Percentiles rank a stretch among this genome's conserved stretches.
Conservation (phyloP, 169 alveolate genomes). For the Babesia sp. region DNA sequence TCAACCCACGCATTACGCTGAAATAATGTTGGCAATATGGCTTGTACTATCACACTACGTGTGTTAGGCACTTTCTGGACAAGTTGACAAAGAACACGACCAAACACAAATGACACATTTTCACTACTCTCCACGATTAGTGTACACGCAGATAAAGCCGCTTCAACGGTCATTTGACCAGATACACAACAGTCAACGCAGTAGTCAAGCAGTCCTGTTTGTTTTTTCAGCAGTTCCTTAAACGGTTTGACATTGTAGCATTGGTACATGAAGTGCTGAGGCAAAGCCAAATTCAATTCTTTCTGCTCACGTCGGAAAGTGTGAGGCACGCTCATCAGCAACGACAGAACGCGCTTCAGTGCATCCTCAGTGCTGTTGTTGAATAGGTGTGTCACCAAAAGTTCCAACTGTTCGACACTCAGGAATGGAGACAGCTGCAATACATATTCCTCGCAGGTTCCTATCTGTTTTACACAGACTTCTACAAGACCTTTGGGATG, state of each 20-base stretch:
- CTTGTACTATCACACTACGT: slow-evolving; percentile 52
- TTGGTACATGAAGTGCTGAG: slow-evolving; percentile 63
- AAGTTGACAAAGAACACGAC: slow-evolving; percentile 60
- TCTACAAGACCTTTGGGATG: slow-evolving; percentile 21
- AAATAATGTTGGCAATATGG: slow-evolving; percentile 52
- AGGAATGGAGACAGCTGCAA: slow-evolving; percentile 60
- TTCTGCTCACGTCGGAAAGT: slow-evolving; percentile 43
- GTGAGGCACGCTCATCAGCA: slow-evolving; percentile 33
- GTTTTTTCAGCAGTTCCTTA: slow-evolving; percentile 22
- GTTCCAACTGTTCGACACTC: slow-evolving; percentile 44
- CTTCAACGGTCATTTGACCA: slow-evolving; percentile 46
- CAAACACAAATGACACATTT: slow-evolving; percentile 57
- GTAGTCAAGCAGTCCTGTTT: slow-evolving; percentile 43
- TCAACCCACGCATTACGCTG: slow-evolving; percentile 49
- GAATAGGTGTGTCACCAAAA: slow-evolving; percentile 25
- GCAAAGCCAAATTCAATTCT: slow-evolving; percentile 48
- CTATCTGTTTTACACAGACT: slow-evolving; percentile 4
- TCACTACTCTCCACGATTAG: slow-evolving; percentile 56
- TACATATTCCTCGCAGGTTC: slow-evolving; percentile 32
- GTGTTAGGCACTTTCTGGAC: slow-evolving; percentile 61
- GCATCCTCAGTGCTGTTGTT: slow-evolving; percentile 19
- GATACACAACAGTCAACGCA: slow-evolving; percentile 49
- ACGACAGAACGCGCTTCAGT: slow-evolving; percentile 15
- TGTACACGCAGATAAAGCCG: slow-evolving; percentile 60
- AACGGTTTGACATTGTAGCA: slow-evolving; percentile 37